Evolutionary conservation across 345 rosid genomes (phyloP), one percentile per base, ranked within the genome.

Genomic region (Microthlaspi erraticum): DNA sequence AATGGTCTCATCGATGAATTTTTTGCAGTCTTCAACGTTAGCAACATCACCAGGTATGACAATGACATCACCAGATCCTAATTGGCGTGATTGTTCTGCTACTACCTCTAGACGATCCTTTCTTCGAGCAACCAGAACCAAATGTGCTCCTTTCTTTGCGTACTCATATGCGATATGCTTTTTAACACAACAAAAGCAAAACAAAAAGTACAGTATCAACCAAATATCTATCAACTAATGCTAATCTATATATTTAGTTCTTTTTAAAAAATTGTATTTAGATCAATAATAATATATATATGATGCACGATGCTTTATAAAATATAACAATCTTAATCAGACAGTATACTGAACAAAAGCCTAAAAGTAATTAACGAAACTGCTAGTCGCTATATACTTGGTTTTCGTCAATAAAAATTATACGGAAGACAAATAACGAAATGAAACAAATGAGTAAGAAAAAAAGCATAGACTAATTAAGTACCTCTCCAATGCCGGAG

Each of bases 401-500:
- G 37, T 1, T 26, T 42, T 56, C 11, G 13, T 42, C 26, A 7
- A 17, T 10, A 31, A 32, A 33, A 0, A 18, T 31, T 34, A 0
- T 5, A 16, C 7, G 0, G 7, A 10, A 3, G 16, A 46, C 32
- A 23, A 53, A 29, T 23, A 23, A 23, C 26, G 26, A 23, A 39
- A 39, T 8, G 19, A 36, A 37, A 13, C 29, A 51, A 23, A 23
- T 23, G 26, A 23, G 3, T 67, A 18, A 18, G 39, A 20, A 7
- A 29, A 14, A 54, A 16, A 31, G 11, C 37, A 49, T 31, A 31
- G 3, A 2, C 6, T 26, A 60, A 10, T 36, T 43, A 23, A 23
- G 26, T 26, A 85, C 85, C 86, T 85, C 86, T 19, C 86, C 89
- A 1, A 85, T 83, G 50, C 89, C 92, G 0, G 89, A 83, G 7